Evolutionary conservation across 2,329 filamentous ascomycete species (phyloP).

Genomic region (Cytospora piceae): DNA sequence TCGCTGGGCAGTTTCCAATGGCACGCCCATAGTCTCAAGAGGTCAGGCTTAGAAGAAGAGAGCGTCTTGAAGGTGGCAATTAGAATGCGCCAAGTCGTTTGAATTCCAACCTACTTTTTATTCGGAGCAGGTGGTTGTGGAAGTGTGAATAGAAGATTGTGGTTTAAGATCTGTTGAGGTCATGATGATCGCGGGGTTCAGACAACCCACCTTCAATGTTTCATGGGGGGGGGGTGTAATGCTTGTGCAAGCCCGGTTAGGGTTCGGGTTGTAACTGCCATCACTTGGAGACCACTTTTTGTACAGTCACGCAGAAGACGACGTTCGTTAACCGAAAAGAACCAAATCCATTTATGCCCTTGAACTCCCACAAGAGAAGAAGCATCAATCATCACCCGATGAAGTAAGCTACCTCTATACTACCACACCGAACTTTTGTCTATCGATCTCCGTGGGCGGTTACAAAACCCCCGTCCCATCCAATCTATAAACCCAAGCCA

Average conservation of each 20-base stretch:
- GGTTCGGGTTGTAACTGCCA: too few relatives aligned
- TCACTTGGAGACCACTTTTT: too few relatives aligned
- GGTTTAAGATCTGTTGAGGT: too few relatives aligned
- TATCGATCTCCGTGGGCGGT: constrained; percentile 22
- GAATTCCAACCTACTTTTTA: neutral
- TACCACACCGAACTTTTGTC: constrained; percentile 20
- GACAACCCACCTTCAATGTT: too few relatives aligned
- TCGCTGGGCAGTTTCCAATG: neutral
- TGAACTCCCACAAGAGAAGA: constrained; percentile 11
- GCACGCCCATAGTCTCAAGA: neutral
- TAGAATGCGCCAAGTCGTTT: neutral
- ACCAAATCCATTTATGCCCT: neutral
- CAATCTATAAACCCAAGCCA: constrained; percentile 8
- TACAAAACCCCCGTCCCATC: constrained; percentile 1
- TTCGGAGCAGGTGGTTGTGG: neutral
- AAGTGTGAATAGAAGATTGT: too few relatives aligned
- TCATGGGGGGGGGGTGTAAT: too few relatives aligned
- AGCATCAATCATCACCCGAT: constrained; percentile 22
- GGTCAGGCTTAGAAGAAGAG: too few relatives aligned
- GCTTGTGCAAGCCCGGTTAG: too few relatives aligned
- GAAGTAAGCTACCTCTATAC: neutral
- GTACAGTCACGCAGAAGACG: too few relatives aligned
- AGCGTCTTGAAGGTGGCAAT: neutral
- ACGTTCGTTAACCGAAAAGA: neutral
- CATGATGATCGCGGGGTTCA: too few relatives aligned